phyloP scores from a whole-genome alignment of 352 stramenopile genomes.

The Globisporangium takayamanum region DNA sequence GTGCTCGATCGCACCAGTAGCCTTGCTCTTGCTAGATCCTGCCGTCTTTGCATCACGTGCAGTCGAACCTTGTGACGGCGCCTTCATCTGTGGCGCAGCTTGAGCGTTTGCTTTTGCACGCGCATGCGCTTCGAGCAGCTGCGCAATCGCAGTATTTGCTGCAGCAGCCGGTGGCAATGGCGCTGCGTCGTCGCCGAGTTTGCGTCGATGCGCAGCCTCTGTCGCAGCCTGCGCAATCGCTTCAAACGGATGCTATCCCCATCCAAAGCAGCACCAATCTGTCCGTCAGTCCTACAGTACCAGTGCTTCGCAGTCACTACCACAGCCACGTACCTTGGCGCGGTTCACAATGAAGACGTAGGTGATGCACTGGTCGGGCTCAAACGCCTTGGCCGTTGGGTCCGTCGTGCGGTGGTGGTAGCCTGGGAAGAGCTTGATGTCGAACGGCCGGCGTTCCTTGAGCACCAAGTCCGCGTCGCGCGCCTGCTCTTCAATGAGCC shows the following conservation, averaged over 20 bases:
- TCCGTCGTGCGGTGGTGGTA: constrained; percentile 88
- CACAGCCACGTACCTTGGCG: constrained; percentile 34
- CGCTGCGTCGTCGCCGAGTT: neutral
- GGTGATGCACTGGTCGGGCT: constrained; percentile 74
- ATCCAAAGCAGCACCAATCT: neutral
- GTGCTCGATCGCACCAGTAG: too few relatives aligned
- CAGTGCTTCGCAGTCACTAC: too few relatives aligned
- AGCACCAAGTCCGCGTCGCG: constrained; percentile 63
- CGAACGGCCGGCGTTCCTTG: constrained; percentile 70
- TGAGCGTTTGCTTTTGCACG: constrained; percentile 2
- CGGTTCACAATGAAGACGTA: constrained; percentile 87
- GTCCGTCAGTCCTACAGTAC: neutral
- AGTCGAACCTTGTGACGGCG: neutral
- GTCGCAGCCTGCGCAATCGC: constrained; percentile 9
- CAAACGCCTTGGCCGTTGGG: constrained; percentile 77
- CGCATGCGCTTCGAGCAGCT: constrained; percentile 13
- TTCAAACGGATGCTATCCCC: constrained; percentile 12
- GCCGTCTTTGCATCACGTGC: neutral
- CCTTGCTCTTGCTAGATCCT: neutral
- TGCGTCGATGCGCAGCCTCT: neutral
- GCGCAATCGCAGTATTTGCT: constrained; percentile 28
- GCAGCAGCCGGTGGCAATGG: neutral
- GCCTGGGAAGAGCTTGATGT: constrained; percentile 64
- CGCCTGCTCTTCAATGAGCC: constrained; percentile 82
- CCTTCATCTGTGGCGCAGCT: neutral